phyloP scores from a whole-genome alignment of 345 rosid species.

The Camelina neglecta region DNA sequence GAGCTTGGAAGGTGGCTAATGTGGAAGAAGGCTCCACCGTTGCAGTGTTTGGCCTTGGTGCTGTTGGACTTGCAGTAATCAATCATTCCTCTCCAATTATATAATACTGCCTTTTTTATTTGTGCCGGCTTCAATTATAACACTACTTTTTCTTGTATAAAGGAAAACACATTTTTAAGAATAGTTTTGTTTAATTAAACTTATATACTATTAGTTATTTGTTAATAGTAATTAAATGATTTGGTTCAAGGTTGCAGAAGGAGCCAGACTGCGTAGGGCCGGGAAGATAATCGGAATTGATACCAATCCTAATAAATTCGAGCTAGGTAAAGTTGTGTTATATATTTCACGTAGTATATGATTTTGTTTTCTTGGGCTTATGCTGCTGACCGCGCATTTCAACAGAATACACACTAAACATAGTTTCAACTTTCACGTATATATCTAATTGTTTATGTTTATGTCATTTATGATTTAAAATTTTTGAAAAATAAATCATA shows the following conservation, averaged over 20 bases:
- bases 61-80: conserved; percentile 76
- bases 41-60: conserved; percentile 76
- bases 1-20: conserved; percentile 67
- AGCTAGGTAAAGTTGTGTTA: conserved; percentile 46
- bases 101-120: neutral
- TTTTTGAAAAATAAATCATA: neutral
- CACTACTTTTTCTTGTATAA: neutral
- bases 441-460: neutral
- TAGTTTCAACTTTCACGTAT: neutral
- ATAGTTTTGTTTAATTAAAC: neutral
- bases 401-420: neutral
- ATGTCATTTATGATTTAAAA: neutral
- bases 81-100: too few relatives aligned
- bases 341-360: neutral
- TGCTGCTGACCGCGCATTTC: neutral
- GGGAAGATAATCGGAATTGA: conserved; percentile 70
- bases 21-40: conserved; percentile 66
- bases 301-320: conserved; percentile 63
- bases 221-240: neutral
- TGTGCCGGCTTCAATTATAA: neutral
- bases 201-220: neutral
- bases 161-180: neutral
- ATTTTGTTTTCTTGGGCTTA: neutral
- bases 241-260: conserved; percentile 63
- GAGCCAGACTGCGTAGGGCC: conserved; percentile 65